Evolutionary conservation across 1,284 basidiomycete species (phyloP).

Genomic region (Leccinum ponderosum): DNA sequence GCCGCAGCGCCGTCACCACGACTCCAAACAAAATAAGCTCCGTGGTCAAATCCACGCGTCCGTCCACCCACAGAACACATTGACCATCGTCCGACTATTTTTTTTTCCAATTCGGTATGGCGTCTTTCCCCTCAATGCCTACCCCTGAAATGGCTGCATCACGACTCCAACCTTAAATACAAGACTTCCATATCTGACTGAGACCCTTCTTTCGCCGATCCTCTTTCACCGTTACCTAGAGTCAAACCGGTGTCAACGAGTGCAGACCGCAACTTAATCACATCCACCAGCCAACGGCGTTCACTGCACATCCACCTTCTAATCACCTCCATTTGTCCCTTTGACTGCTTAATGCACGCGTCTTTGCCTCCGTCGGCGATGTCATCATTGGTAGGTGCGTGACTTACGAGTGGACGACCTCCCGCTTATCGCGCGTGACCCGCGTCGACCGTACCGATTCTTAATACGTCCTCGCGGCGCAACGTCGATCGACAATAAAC

Average conservation of each 20-base stretch:
- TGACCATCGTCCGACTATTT: constrained; percentile 9
- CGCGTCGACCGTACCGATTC: constrained; percentile 5
- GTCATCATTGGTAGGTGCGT: not conserved
- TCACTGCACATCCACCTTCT: not conserved
- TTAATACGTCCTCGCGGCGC: constrained; percentile 9
- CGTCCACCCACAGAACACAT: constrained; percentile 19
- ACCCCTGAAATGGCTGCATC: not conserved
- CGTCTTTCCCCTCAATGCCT: not conserved
- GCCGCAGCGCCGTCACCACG: constrained; percentile 27
- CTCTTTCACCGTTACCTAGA: constrained; percentile 5
- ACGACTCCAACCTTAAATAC: constrained; percentile 5
- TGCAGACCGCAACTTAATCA: constrained; percentile 17
- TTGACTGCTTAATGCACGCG: not conserved
- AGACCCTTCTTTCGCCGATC: constrained; percentile 1
- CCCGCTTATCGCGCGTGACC: constrained; percentile 3
- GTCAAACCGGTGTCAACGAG: constrained; percentile 7
- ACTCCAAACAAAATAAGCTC: constrained; percentile 10
- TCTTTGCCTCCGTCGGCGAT: not conserved
- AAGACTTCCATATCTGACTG: constrained; percentile 4
- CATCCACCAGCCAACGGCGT: not conserved
- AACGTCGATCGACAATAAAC: not conserved
- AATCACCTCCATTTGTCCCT: not conserved
- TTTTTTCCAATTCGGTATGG: not conserved
- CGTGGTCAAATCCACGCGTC: constrained; percentile 14
- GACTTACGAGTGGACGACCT: not conserved